A percentile compares a stretch with the other conserved stretches of the same genome.
Conservation (phyloP, 768 basidiomycete genomes). For the Pulveroboletus sp. region DNA sequence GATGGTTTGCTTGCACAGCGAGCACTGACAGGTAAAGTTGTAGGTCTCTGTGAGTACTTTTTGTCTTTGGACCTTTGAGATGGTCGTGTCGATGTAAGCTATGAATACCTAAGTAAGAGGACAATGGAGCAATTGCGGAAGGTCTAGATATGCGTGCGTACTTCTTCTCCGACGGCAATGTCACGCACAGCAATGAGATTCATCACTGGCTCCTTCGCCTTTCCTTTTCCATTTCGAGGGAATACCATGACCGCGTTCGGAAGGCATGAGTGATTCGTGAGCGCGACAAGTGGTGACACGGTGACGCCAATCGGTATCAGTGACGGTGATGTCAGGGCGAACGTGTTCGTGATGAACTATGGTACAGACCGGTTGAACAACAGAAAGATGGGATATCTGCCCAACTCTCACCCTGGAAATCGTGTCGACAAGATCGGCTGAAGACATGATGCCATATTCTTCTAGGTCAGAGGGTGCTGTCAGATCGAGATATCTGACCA, state of each 20-base stretch:
- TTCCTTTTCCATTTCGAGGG: slow-evolving; percentile 46
- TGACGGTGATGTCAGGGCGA: slow-evolving; percentile 75
- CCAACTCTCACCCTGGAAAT: slow-evolving; percentile 57
- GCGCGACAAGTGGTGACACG: slow-evolving; percentile 73
- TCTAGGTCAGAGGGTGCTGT: slow-evolving; percentile 55
- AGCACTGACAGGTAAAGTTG: slow-evolving; percentile 70
- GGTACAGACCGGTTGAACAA: neutral
- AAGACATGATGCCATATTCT: slow-evolving; percentile 50
- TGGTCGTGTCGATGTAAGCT: slow-evolving; percentile 81
- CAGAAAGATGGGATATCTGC: neutral
- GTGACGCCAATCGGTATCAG: slow-evolving; percentile 79
- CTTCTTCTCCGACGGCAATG: slow-evolving; percentile 68
- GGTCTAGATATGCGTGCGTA: slow-evolving; percentile 24
- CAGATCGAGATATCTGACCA: slow-evolving; percentile 66
- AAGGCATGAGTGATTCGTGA: slow-evolving; percentile 85
- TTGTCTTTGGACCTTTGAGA: slow-evolving; percentile 54
- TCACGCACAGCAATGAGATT: slow-evolving; percentile 67
- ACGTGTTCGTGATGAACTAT: slow-evolving; percentile 89
- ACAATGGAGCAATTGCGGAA: neutral
- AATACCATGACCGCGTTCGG: slow-evolving; percentile 93
- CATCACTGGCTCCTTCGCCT: slow-evolving; percentile 54
- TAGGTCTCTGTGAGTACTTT: slow-evolving; percentile 65
- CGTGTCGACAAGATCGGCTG: slow-evolving; percentile 61
- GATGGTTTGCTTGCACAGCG: slow-evolving; percentile 40
- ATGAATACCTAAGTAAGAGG: slow-evolving; percentile 56